Conservation (phyloP, 2,329 filamentous ascomycete species). For the Arthrinium phaeospermum region DNA sequence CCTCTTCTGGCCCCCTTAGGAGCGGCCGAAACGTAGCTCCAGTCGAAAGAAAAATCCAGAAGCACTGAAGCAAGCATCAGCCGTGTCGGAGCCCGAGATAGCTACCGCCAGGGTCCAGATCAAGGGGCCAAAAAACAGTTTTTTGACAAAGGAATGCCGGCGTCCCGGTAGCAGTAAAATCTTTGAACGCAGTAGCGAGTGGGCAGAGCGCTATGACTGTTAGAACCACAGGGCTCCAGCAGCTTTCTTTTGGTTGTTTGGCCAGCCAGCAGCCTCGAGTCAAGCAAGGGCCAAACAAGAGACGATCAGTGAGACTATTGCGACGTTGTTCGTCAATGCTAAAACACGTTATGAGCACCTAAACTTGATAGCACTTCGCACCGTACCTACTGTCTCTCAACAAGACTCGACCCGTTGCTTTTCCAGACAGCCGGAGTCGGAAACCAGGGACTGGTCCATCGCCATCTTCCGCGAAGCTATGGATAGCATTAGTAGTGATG, state of each 20-base stretch:
- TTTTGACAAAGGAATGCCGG: background rate
- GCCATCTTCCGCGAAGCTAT: background rate
- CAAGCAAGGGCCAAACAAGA: slow-evolving; percentile 4
- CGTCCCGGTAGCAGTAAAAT: background rate
- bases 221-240: background rate
- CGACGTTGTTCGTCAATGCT: slow-evolving; percentile 12
- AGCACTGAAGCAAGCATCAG: slow-evolving; percentile 2
- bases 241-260: slow-evolving; percentile 4
- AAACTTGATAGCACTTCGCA: background rate
- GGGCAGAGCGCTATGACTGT: slow-evolving; percentile 6
- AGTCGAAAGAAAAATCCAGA: slow-evolving; percentile 8
- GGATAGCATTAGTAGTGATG: background rate
- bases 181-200: background rate
- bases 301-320: slow-evolving; percentile 11
- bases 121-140: background rate
- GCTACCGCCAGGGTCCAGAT: background rate
- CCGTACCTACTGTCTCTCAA: background rate
- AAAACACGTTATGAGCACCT: background rate
- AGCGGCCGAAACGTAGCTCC: slow-evolving; percentile 3
- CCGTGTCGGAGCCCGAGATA: background rate
- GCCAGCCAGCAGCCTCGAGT: slow-evolving; percentile 15
- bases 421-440: slow-evolving; percentile 3
- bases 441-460: background rate
- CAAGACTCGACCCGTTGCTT: background rate
- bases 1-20: background rate